Conservation (phyloP, 208 protist species). For the Acanthamoeba triangularis region DNA sequence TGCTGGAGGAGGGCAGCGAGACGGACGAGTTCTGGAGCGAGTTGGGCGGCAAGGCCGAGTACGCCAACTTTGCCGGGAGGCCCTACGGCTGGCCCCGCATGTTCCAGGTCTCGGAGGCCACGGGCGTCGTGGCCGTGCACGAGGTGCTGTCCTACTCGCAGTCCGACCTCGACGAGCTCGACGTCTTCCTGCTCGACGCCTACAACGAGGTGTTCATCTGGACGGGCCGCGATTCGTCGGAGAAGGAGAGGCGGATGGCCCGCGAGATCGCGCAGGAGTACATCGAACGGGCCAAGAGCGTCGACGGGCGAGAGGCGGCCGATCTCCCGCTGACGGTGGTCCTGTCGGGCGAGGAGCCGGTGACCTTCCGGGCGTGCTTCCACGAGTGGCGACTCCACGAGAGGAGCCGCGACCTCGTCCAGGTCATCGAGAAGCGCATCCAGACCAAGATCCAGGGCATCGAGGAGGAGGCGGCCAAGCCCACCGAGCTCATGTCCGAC, state of each 20-base stretch:
- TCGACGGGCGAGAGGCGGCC: neutral
- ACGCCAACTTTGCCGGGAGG: conserved; percentile 65
- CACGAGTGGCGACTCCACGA: conserved; percentile 31
- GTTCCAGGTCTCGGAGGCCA: conserved; percentile 86
- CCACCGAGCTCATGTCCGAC: conserved; percentile 56
- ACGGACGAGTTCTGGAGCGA: conserved; percentile 76
- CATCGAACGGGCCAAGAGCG: neutral
- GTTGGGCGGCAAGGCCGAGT: conserved; percentile 77
- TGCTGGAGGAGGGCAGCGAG: conserved; percentile 63
- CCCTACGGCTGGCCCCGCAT: conserved; percentile 77
- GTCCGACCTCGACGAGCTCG: conserved; percentile 82
- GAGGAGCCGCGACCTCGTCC: neutral
- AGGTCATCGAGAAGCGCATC: conserved; percentile 44
- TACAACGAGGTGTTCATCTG: conserved; percentile 75
- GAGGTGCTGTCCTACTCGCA: conserved; percentile 83
- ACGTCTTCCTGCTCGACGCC: conserved; percentile 86
- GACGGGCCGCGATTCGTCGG: conserved; percentile 73
- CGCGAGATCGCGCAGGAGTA: conserved; percentile 75
- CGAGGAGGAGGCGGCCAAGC: conserved; percentile 50
- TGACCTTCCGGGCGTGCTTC: conserved; percentile 60
- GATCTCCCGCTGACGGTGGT: neutral
- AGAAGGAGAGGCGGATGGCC: conserved; percentile 73
- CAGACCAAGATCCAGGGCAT: conserved; percentile 70
- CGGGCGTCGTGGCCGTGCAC: conserved; percentile 76
- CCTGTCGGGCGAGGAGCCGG: conserved; percentile 55